Conservation (phyloP, 2,329 filamentous ascomycete species). For the Exophiala aquamarina region DNA sequence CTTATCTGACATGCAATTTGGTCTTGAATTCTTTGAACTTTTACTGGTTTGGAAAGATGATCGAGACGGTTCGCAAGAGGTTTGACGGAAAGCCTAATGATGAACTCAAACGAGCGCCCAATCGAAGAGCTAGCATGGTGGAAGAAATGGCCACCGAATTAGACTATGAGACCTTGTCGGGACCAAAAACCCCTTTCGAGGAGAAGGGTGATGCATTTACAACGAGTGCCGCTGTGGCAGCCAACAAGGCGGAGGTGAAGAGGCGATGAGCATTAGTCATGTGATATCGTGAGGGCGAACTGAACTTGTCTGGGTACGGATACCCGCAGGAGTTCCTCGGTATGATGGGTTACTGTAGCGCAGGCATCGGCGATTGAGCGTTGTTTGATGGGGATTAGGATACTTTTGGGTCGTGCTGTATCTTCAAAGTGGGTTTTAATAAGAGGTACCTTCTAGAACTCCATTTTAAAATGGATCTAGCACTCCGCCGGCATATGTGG, state of each 20-base stretch:
- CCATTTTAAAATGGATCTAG: too few relatives aligned
- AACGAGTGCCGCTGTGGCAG: slow-evolving; percentile 15
- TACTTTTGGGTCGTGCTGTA: too few relatives aligned
- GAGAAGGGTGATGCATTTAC: slow-evolving; percentile 10
- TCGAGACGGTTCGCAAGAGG: slow-evolving; percentile 62
- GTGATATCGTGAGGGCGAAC: too few relatives aligned
- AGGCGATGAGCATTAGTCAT: not conserved
- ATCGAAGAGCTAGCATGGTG: slow-evolving; percentile 28
- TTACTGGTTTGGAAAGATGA: slow-evolving; percentile 69
- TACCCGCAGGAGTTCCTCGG: too few relatives aligned
- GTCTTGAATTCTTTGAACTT: slow-evolving; percentile 63
- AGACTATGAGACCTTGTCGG: slow-evolving; percentile 30
- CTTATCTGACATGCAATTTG: slow-evolving; percentile 59
- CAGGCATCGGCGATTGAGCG: too few relatives aligned
- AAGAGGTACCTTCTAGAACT: too few relatives aligned
- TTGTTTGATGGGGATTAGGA: too few relatives aligned
- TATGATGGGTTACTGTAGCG: too few relatives aligned
- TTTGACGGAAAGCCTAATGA: slow-evolving; percentile 51
- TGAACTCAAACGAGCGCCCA: slow-evolving; percentile 28
- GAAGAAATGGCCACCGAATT: slow-evolving; percentile 26
- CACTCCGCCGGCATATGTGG: too few relatives aligned
- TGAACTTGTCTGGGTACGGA: too few relatives aligned
- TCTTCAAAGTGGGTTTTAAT: too few relatives aligned
- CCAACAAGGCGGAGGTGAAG: slow-evolving; percentile 7
- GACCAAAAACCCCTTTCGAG: slow-evolving; percentile 21